Evolutionary conservation across 2,329 filamentous ascomycete genomes (phyloP), one percentile per base, ranked within the genome.

Genomic region (Pseudogymnoascus destructans): DNA sequence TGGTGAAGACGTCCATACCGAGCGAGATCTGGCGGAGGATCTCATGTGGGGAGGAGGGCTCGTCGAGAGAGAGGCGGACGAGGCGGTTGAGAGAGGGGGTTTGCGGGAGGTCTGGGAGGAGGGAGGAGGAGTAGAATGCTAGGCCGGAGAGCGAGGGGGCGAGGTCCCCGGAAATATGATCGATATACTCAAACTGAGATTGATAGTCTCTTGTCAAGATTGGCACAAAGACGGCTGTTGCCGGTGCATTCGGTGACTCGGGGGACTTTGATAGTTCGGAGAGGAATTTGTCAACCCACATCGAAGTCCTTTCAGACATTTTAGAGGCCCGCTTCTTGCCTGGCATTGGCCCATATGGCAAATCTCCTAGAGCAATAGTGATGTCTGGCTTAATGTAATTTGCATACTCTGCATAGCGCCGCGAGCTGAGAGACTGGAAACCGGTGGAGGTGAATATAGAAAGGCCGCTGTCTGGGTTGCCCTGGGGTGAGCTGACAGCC

Each of bases 401-500:
- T 30, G 86, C 75, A 15, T 83, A 82, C 5, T 80, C 74, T 32
- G 79, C 75, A 72, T 93, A 97, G 58, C 87, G 81, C 5, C 80
- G 75, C 0, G 82, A 80, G 30, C 80, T 79, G 32, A 97, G 74
- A 59, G 80, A 77, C 61, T 82, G 80, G 72, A 95, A 95, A 27
- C 93, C 93, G 0, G 89, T 88, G 0, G 90, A 92, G 1, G 93
- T 95, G 68, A 87, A 84, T 54, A 97, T 79, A 15, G 86, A 83
- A 40, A 97, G 77, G 52, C 83, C 79, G 36, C 79, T 80, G 61
- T 85, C 80, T 7, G 83, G 84, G 69, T 93, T 90, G 17, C 81
- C 80, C 62, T 82, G 75, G 0, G 88, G 87, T 5, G 85, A 82
- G 7, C 78, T 72, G 17, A 96, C 84, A 0, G 89, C 82, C 1